A percentile compares a stretch with the other conserved stretches of the same genome.
These are phyloP conservation scores for Alternaria burnsii DNA, from an alignment of 2,329 filamentous ascomycete species.

Conservation along the genomic window DNA sequence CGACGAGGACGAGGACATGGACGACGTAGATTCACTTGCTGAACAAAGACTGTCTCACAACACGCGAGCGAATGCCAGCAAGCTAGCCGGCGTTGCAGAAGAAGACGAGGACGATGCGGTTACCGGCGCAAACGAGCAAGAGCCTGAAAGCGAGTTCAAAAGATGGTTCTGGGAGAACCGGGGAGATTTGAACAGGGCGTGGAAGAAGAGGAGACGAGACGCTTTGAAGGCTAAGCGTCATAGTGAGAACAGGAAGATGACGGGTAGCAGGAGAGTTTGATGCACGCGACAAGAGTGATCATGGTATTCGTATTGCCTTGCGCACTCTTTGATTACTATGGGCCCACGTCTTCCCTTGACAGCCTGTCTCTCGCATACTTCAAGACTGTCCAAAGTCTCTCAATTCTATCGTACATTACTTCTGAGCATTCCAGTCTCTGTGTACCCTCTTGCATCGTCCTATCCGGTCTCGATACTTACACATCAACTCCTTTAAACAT, in stretches of 20 bases:
- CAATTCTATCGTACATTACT: not conserved
- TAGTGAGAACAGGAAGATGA: constrained; percentile 64
- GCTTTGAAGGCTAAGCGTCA: constrained; percentile 68
- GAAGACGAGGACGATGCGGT: constrained; percentile 36
- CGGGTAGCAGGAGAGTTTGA: constrained; percentile 20
- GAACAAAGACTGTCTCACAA: constrained; percentile 41
- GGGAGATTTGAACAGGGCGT: constrained; percentile 58
- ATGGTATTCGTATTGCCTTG: not conserved
- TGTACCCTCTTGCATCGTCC: not conserved
- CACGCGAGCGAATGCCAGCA: constrained; percentile 39
- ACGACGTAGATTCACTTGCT: constrained; percentile 23
- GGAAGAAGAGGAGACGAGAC: constrained; percentile 66
- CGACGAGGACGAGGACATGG: constrained; percentile 56
- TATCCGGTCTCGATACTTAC: not conserved
- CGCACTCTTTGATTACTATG: not conserved
- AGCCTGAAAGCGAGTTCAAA: constrained; percentile 65
- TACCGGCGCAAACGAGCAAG: constrained; percentile 31
- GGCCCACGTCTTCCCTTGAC: no score
- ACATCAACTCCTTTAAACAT: constrained; percentile 34
- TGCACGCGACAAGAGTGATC: not conserved
- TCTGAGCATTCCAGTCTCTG: not conserved
- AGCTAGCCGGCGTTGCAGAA: constrained; percentile 33
- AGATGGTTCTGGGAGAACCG: constrained; percentile 68
- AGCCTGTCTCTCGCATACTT: not conserved
- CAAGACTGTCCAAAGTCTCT: not conserved